Conservation (phyloP, 345 rosid genomes). For the Mercurialis annua region DNA sequence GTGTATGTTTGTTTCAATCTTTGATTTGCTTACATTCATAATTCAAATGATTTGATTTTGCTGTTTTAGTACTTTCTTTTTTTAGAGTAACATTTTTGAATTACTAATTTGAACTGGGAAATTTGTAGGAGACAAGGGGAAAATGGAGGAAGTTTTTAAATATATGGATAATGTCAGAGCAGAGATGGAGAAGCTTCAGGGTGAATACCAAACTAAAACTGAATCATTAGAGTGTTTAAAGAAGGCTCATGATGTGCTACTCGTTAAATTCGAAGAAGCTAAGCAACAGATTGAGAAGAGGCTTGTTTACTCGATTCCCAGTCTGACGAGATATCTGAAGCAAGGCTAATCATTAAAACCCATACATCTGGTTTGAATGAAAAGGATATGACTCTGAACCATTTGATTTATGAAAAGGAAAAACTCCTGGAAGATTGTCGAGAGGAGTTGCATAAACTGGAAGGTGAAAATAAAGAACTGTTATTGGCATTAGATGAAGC, state of each 20-base stretch:
- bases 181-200: conserved; percentile 12
- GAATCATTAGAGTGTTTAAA: conserved; percentile 9
- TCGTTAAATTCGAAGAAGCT: conserved; percentile 8
- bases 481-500: conserved; percentile 11
- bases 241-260: conserved; percentile 1
- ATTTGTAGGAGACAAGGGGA: neutral
- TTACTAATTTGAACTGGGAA: no score
- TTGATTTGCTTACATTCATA: no score
- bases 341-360: neutral
- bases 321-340: conserved; percentile 15
- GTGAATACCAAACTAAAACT: neutral
- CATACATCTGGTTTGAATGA: conserved; percentile 11
- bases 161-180: neutral
- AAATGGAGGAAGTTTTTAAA: conserved; percentile 9
- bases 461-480: neutral
- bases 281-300: conserved; percentile 3
- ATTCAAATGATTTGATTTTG: no score
- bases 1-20: no score
- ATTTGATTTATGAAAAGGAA: conserved; percentile 8
- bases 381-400: conserved; percentile 5
- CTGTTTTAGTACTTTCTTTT: no score
- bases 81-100: no score
- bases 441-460: conserved; percentile 4
- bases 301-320: neutral
- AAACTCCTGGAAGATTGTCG: neutral